Evolutionary conservation across 768 basidiomycete species (phyloP).

Genomic region (Boletus rubroflammeus): DNA sequence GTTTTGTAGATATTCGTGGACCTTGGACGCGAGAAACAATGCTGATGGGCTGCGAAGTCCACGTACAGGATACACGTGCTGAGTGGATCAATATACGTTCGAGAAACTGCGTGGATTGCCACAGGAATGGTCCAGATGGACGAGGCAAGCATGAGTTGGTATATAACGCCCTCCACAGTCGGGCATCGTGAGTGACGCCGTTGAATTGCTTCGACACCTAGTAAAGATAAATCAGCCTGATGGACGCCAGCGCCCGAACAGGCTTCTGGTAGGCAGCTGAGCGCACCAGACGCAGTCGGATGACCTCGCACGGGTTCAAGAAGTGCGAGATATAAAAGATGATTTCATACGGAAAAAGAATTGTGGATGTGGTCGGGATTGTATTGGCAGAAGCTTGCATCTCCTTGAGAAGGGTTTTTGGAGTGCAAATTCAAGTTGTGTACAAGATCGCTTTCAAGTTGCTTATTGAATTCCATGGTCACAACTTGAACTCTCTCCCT

Average conservation of each 20-base stretch:
- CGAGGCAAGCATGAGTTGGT: constrained; percentile 15
- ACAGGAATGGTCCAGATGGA: constrained; percentile 22
- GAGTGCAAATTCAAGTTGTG: not conserved
- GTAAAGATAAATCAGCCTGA: not conserved
- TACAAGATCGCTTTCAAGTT: not conserved
- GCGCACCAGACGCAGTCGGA: constrained; percentile 18
- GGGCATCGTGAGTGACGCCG: constrained; percentile 13
- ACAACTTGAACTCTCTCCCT: too few relatives aligned
- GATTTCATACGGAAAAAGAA: constrained; percentile 18
- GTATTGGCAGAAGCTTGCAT: constrained; percentile 10
- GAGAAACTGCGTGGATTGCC: constrained; percentile 20
- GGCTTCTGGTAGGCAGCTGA: not conserved
- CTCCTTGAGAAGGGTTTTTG: not conserved
- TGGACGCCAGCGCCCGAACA: not conserved
- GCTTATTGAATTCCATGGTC: too few relatives aligned
- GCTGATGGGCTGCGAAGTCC: constrained; percentile 15
- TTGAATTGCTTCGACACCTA: constrained; percentile 21
- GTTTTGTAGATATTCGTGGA: constrained; percentile 12
- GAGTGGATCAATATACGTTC: constrained; percentile 17
- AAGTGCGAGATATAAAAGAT: constrained; percentile 13
- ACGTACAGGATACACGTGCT: constrained; percentile 17
- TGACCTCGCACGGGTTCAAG: constrained; percentile 13
- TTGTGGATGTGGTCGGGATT: not conserved
- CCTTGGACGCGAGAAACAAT: constrained; percentile 11
- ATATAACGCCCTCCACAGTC: constrained; percentile 19